These are phyloP conservation scores for Tilletia walkeri DNA, from an alignment of 1,284 basidiomycete genomes.

Conservation along the genomic window DNA sequence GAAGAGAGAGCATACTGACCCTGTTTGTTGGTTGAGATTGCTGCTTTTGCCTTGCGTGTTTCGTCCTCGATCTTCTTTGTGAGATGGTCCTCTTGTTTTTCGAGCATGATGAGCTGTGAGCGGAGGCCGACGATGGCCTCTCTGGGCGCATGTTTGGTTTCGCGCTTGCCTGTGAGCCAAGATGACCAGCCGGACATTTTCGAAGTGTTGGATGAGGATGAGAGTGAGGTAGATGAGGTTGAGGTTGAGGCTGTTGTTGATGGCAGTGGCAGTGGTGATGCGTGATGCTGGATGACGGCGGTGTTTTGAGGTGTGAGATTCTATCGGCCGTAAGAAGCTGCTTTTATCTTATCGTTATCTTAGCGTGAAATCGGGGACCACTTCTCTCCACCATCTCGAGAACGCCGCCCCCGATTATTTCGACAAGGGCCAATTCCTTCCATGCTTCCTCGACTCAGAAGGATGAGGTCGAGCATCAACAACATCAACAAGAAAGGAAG, in stretches of 20 bases:
- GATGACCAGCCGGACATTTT: slow-evolving; percentile 55
- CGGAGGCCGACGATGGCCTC: slow-evolving; percentile 59
- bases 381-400: no score
- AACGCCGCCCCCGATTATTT: no score
- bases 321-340: no score
- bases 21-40: slow-evolving; percentile 89
- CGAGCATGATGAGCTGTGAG: slow-evolving; percentile 73
- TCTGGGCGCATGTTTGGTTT: slow-evolving; percentile 54
- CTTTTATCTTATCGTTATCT: no score
- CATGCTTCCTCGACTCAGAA: no score
- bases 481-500: no score
- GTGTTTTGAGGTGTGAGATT: no score
- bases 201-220: slow-evolving; percentile 12
- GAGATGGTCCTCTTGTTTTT: slow-evolving; percentile 98
- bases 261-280: background rate
- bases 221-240: background rate
- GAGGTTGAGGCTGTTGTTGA: background rate
- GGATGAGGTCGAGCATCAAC: no score
- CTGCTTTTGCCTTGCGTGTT: slow-evolving; percentile 82
- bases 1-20: slow-evolving; percentile 63
- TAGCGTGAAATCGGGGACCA: no score
- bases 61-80: slow-evolving; percentile 98
- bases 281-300: background rate
- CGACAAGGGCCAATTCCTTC: no score
- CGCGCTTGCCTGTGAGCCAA: slow-evolving; percentile 51